Percentiles rank a stretch among this genome's conserved stretches.
phyloP scores from a whole-genome alignment of 805 yeast species.

The Brettanomyces bruxellensis region DNA sequence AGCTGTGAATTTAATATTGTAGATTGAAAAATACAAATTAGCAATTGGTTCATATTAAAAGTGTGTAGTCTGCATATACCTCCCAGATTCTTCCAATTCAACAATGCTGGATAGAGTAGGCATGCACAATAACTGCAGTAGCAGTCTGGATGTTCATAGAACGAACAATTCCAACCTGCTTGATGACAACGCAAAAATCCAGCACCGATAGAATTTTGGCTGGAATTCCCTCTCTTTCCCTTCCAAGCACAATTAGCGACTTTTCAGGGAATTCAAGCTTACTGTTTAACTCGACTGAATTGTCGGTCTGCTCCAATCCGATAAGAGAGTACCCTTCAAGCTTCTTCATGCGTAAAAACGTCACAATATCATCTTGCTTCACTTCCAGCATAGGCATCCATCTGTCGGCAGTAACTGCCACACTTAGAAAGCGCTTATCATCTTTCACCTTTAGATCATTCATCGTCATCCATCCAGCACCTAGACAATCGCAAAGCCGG shows the following conservation, averaged over 20 bases:
- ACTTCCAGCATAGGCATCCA: constrained; percentile 95
- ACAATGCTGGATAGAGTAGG: constrained; percentile 68
- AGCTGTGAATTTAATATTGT: too few species aligned
- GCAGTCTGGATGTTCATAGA: constrained; percentile 98
- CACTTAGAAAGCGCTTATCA: constrained; percentile 68
- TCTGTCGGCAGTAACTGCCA: constrained; percentile 88
- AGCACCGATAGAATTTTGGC: constrained; percentile 74
- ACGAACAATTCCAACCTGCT: constrained; percentile 84
- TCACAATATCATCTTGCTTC: constrained; percentile 40
- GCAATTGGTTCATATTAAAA: not conserved
- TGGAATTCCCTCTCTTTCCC: constrained; percentile 86
- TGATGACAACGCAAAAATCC: constrained; percentile 83
- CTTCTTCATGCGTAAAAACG: constrained; percentile 51
- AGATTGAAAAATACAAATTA: too few species aligned
- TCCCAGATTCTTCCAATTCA: constrained; percentile 7
- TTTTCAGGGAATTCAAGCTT: constrained; percentile 69
- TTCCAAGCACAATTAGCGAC: constrained; percentile 72
- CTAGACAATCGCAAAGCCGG: constrained; percentile 83
- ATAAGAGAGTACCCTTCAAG: constrained; percentile 76
- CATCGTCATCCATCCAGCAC: constrained; percentile 75
- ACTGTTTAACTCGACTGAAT: constrained; percentile 61
- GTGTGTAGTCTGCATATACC: not conserved
- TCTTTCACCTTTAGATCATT: constrained; percentile 57
- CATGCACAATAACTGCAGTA: constrained; percentile 88
- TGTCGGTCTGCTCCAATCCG: constrained; percentile 90